Percentiles rank a stretch among this genome's conserved stretches.
phyloP scores from a whole-genome alignment of 129 eudicot genomes.

The Chrysanthemum makinoi region DNA sequence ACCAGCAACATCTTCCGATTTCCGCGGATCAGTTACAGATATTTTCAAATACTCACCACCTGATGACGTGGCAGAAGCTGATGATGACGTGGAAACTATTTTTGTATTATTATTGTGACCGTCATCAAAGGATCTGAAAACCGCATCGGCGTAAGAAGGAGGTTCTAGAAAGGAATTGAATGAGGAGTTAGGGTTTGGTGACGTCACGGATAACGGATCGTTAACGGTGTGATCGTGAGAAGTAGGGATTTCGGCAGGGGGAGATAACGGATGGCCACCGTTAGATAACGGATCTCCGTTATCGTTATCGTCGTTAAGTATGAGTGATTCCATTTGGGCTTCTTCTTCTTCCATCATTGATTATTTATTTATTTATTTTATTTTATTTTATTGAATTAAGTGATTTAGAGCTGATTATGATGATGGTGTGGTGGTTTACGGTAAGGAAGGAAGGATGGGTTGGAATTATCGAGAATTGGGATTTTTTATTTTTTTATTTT shows the following conservation, averaged over 20 bases:
- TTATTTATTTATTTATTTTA: neutral
- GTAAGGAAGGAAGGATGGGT: neutral
- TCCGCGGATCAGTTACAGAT: conserved; percentile 79
- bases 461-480: neutral
- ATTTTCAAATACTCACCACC: conserved; percentile 46
- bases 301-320: conserved; percentile 44
- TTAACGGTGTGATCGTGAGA: conserved; percentile 36
- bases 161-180: conserved; percentile 77
- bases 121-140: conserved; percentile 81
- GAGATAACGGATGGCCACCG: conserved; percentile 42
- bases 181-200: conserved; percentile 48
- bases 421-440: neutral
- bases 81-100: conserved; percentile 22
- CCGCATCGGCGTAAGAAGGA: conserved; percentile 86
- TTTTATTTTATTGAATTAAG: neutral
- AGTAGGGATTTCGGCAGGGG: conserved; percentile 51
- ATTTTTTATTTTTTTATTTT: too few relatives aligned
- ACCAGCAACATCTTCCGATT: conserved; percentile 52
- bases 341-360: conserved; percentile 67
- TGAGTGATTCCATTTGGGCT: conserved; percentile 60
- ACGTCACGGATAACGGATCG: conserved; percentile 28
- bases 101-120: conserved; percentile 26
- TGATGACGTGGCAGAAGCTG: conserved; percentile 34
- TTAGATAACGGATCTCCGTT: conserved; percentile 21
- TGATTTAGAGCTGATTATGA: conserved; percentile 3